Evolutionary conservation across 805 yeast genomes (phyloP), one percentile per base, ranked within the genome.

Genomic region (Starmerella riodocensis): DNA sequence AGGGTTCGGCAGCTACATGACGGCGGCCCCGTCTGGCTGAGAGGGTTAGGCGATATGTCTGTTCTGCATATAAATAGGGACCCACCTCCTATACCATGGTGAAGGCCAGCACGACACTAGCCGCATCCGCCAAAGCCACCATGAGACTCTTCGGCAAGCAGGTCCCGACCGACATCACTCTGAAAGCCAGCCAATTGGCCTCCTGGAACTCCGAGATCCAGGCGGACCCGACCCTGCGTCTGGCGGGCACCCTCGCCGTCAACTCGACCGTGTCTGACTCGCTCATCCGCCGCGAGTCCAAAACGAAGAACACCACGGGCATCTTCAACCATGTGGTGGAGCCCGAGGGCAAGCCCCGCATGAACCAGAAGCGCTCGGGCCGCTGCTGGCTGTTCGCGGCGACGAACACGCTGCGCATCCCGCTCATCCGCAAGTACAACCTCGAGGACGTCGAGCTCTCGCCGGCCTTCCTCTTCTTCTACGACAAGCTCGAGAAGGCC

Each of bases 371-470:
- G 51, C 58, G 73, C 9, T 73, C 83, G 18, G 94, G 94, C 23
- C 65, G 93, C 52, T 83, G 94, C 60, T 83, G 94, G 94, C 67
- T 83, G 45, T 83, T 83, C 59, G 94, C 94, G 9, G 71, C 88
- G 1, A 73, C 82, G 38, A 83, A 84, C 51, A 69, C 78, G 40
- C 62, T 82, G 53, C 69, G 94, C 51, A 56, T 77, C 37, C 68
- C 67, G 39, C 70, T 80, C 30, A 73, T 76, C 59, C 64, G 69
- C 50, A 69, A 70, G 53, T 70, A 76, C 58, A 73, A 76, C 53
- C 59, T 83, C 51, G 73, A 74, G 50, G 70, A 69, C 49, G 74
- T 80, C 56, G 85, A 79, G 60, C 60, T 84, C 37, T 78, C 91
- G 28, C 93, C 83, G 52, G 69, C 80, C 19, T 82, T 78, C 56